Evolutionary conservation across 306 rosid genomes (phyloP).

Genomic region (Quercus variabilis): DNA sequence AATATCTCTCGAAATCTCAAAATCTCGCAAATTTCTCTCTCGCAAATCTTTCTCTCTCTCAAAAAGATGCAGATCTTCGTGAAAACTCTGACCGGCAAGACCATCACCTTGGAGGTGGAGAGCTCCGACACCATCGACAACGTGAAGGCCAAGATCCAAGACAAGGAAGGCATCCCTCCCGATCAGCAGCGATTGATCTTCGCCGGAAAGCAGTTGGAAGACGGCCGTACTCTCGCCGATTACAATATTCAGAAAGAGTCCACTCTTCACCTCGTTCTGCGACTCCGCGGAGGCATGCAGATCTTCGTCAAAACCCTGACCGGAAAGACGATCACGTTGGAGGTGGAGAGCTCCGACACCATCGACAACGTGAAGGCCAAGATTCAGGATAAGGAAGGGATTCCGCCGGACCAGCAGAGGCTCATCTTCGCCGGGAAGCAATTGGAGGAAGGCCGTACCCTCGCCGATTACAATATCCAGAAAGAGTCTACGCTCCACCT

Average conservation of each 20-base stretch:
- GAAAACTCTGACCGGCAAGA: slow-evolving; percentile 43
- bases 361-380: slow-evolving; percentile 47
- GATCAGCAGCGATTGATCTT: slow-evolving; percentile 38
- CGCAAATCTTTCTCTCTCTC: background rate
- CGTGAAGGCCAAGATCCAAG: slow-evolving; percentile 41
- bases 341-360: slow-evolving; percentile 48
- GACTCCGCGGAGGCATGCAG: slow-evolving; percentile 45
- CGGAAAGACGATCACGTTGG: slow-evolving; percentile 34
- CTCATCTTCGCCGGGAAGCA: slow-evolving; percentile 39
- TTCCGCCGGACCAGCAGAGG: slow-evolving; percentile 37
- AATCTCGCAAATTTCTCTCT: too few species aligned
- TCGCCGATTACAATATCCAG: slow-evolving; percentile 45
- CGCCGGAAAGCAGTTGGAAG: slow-evolving; percentile 43
- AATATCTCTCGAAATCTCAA: too few species aligned
- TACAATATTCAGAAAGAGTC: slow-evolving; percentile 49
- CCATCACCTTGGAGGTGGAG: slow-evolving; percentile 41
- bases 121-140: slow-evolving; percentile 40
- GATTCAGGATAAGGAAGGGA: slow-evolving; percentile 42
- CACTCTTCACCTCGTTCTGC: slow-evolving; percentile 42
- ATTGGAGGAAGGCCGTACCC: slow-evolving; percentile 34
- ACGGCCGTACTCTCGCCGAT: slow-evolving; percentile 38
- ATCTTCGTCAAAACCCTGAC: slow-evolving; percentile 41
- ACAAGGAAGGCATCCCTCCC: slow-evolving; percentile 36
- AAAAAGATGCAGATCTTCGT: slow-evolving; percentile 22
- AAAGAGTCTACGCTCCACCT: slow-evolving; percentile 35